These are phyloP conservation scores for Pseudogymnoascus sp. DNA, from an alignment of 2,329 filamentous ascomycete species.

Conservation along the genomic window DNA sequence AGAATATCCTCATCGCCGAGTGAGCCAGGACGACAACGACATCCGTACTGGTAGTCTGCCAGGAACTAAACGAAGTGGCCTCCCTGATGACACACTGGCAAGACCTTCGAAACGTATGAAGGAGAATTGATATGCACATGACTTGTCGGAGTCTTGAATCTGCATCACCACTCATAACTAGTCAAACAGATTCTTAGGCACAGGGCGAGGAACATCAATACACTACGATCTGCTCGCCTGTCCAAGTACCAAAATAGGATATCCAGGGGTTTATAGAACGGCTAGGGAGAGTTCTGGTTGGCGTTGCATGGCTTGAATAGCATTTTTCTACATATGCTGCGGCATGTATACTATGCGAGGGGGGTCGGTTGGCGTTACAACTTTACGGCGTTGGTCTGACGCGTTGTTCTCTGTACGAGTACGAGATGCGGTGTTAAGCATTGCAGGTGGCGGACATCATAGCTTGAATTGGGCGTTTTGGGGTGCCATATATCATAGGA, in stretches of 20 bases:
- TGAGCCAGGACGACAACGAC: constrained; percentile 93
- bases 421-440: background rate
- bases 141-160: background rate
- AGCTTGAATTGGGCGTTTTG: background rate
- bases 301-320: background rate
- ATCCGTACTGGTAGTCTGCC: constrained; percentile 84
- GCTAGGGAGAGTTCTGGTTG: background rate
- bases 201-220: background rate
- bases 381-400: background rate
- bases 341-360: background rate
- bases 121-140: constrained; percentile 31
- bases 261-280: background rate
- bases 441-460: background rate
- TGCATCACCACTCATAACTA: background rate
- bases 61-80: constrained; percentile 79
- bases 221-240: background rate
- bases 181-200: background rate
- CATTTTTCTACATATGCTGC: background rate
- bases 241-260: background rate
- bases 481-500: background rate
- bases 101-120: constrained; percentile 56
- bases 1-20: constrained; percentile 82
- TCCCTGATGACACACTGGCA: constrained; percentile 72
- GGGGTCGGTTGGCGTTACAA: background rate
- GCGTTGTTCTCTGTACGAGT: background rate